phyloP scores from a whole-genome alignment of 495 filamentous ascomycete genomes.

The Elaphomyces granulatus region DNA sequence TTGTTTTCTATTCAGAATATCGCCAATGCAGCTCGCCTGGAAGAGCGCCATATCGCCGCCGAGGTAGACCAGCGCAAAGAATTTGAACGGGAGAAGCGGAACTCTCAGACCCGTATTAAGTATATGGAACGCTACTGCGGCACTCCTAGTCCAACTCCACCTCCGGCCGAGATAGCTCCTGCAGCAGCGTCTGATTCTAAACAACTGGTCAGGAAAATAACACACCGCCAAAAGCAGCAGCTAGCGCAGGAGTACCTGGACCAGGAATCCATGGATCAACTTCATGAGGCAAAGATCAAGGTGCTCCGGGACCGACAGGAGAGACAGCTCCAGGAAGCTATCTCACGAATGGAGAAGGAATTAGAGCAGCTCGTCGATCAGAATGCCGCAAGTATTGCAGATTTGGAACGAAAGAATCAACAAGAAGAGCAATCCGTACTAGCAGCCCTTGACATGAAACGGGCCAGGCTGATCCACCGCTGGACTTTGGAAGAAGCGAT shows the following conservation, averaged over 20 bases:
- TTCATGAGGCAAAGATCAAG: constrained; percentile 62
- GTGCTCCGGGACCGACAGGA: constrained; percentile 67
- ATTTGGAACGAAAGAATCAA: constrained; percentile 38
- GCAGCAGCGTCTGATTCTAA: constrained; percentile 8
- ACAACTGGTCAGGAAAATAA: constrained; percentile 16
- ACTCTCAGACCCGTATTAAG: constrained; percentile 52
- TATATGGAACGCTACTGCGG: constrained; percentile 71
- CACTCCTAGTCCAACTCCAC: constrained; percentile 32
- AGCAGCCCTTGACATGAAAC: constrained; percentile 35
- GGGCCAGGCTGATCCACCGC: constrained; percentile 32
- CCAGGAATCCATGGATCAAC: constrained; percentile 52
- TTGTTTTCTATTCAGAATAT: constrained; percentile 29
- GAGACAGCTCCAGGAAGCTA: constrained; percentile 49
- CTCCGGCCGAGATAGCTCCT: constrained; percentile 8
- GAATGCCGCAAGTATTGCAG: constrained; percentile 35
- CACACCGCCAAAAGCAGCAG: constrained; percentile 35
- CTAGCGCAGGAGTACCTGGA: constrained; percentile 56
- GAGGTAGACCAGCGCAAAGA: constrained; percentile 48
- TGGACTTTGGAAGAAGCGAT: constrained; percentile 56
- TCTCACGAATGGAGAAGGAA: constrained; percentile 50
- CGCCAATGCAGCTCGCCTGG: constrained; percentile 41
- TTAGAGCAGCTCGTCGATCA: constrained; percentile 38
- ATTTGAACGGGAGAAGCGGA: constrained; percentile 42
- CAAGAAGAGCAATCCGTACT: constrained; percentile 37
- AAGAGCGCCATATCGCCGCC: constrained; percentile 59